These are phyloP conservation scores for Tubosaeta sp. DNA, from an alignment of 768 basidiomycete species.

Conservation along the genomic window DNA sequence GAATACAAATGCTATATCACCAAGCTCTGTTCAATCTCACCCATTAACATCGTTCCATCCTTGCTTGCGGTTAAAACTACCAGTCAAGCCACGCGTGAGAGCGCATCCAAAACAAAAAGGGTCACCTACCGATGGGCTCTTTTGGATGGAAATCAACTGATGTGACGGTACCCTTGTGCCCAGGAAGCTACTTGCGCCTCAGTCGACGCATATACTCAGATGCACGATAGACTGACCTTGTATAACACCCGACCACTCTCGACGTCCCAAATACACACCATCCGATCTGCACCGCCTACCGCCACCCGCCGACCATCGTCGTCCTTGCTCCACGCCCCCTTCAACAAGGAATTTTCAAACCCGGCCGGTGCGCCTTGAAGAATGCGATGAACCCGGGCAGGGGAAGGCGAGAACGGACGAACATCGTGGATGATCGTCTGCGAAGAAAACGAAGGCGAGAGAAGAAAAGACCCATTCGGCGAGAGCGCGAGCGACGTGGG, in stretches of 20 bases:
- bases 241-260: conserved; percentile 72
- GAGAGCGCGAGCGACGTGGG: conserved; percentile 92
- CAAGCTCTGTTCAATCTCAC: conserved; percentile 76
- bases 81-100: conserved; percentile 4
- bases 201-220: not conserved
- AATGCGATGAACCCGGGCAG: conserved; percentile 74
- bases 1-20: conserved; percentile 31
- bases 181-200: conserved; percentile 62
- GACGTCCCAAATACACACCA: conserved; percentile 84
- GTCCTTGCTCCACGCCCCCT: conserved; percentile 83
- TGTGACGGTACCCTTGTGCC: conserved; percentile 95
- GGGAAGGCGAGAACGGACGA: conserved; percentile 86
- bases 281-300: conserved; percentile 86
- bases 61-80: conserved; percentile 89
- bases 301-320: conserved; percentile 80
- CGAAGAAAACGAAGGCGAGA: conserved; percentile 89
- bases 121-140: conserved; percentile 82
- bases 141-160: conserved; percentile 95
- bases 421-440: conserved; percentile 89
- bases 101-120: not conserved
- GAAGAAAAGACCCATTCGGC: conserved; percentile 80
- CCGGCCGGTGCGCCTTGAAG: conserved; percentile 87
- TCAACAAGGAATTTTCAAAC: conserved; percentile 84
- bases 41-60: conserved; percentile 87
- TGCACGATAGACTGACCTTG: conserved; percentile 49